Conservation (phyloP, 2,329 filamentous ascomycete genomes). For the Cordyceps militaris region DNA sequence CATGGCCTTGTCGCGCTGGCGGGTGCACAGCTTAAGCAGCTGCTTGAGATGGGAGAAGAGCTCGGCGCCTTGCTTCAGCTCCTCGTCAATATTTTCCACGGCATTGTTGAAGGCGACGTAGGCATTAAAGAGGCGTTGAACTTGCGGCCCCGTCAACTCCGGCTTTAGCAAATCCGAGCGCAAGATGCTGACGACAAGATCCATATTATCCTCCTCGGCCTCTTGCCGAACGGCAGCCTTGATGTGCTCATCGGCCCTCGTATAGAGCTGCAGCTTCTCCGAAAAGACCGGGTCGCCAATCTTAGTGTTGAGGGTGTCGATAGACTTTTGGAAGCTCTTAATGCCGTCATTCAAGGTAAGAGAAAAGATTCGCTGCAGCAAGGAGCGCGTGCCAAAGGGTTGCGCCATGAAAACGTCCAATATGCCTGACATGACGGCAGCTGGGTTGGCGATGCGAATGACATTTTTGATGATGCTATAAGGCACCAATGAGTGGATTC, state of each 20-base stretch:
- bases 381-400: slow-evolving; percentile 80
- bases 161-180: slow-evolving; percentile 71
- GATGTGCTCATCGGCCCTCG: slow-evolving; percentile 63
- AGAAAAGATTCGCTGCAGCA: slow-evolving; percentile 92
- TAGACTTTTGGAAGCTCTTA: slow-evolving; percentile 74
- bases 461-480: slow-evolving; percentile 94
- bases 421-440: slow-evolving; percentile 92
- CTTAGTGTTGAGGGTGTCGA: slow-evolving; percentile 68
- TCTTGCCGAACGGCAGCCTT: slow-evolving; percentile 71
- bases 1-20: slow-evolving; percentile 93
- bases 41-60: slow-evolving; percentile 94
- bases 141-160: slow-evolving; percentile 64
- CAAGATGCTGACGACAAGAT: slow-evolving; percentile 79
- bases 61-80: slow-evolving; percentile 82
- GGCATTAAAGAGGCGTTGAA: slow-evolving; percentile 82
- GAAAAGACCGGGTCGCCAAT: slow-evolving; percentile 76
- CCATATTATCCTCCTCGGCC: slow-evolving; percentile 65
- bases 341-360: slow-evolving; percentile 90
- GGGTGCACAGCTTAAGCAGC: slow-evolving; percentile 81
- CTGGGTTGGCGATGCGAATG: slow-evolving; percentile 91
- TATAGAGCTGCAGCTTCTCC: slow-evolving; percentile 74
- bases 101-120: slow-evolving; percentile 95
- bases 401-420: slow-evolving; percentile 94
- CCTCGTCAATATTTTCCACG: slow-evolving; percentile 82
- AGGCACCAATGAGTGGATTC: slow-evolving; percentile 89